phyloP scores from a whole-genome alignment of 345 rosid genomes.

The Gynandropsis gynandra region DNA sequence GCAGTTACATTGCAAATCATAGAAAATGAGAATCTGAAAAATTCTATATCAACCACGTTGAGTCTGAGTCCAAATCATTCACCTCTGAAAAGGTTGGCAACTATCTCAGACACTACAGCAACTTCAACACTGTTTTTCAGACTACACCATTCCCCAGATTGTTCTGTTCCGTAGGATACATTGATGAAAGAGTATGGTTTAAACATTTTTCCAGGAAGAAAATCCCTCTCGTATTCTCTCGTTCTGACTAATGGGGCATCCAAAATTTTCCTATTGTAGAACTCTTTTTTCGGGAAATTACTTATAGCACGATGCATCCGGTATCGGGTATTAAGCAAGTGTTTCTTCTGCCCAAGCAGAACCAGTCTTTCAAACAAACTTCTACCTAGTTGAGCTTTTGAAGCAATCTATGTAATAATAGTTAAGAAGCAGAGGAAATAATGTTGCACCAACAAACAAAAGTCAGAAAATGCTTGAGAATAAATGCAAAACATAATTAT shows the following conservation, averaged over 20 bases:
- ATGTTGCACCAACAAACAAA: background rate
- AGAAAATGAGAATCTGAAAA: slow-evolving; percentile 5
- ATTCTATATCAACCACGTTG: background rate
- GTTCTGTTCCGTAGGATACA: slow-evolving; percentile 27
- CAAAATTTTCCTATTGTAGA: slow-evolving; percentile 37
- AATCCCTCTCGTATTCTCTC: slow-evolving; percentile 21
- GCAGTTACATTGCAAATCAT: background rate
- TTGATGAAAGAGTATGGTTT: slow-evolving; percentile 49
- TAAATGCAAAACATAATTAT: no score
- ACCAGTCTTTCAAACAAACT: slow-evolving; percentile 63
- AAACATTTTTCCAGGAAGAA: slow-evolving; percentile 35
- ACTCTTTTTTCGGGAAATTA: slow-evolving; percentile 42
- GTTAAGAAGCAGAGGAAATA: background rate
- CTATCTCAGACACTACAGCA: slow-evolving; percentile 30
- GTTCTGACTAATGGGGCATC: slow-evolving; percentile 40
- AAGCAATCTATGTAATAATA: slow-evolving; percentile 32
- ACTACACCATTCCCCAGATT: slow-evolving; percentile 27
- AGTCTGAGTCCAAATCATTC: slow-evolving; percentile 1
- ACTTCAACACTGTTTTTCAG: slow-evolving; percentile 32
- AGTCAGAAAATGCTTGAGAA: background rate
- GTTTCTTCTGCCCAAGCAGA: slow-evolving; percentile 38
- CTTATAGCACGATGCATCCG: slow-evolving; percentile 81
- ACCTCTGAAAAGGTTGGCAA: slow-evolving; percentile 38
- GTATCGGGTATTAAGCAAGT: slow-evolving; percentile 50
- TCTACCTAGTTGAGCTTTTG: slow-evolving; percentile 45